A percentile compares a stretch with the other conserved stretches of the same genome.
phyloP scores from a whole-genome alignment of 768 basidiomycete species.

The Rossbeevera mucosa region DNA sequence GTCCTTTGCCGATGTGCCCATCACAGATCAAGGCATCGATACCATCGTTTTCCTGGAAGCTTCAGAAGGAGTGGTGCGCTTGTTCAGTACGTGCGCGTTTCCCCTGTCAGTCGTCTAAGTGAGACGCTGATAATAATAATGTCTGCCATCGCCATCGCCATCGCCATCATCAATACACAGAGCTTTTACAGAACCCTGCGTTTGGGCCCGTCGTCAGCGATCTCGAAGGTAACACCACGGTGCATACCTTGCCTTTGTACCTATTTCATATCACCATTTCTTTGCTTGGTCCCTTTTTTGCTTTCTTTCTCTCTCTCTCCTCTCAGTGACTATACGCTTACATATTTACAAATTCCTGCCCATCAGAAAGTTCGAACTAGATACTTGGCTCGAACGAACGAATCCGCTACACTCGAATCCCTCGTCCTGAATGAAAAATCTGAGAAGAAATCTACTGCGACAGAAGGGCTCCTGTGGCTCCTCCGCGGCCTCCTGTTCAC shows the following conservation, averaged over 20 bases:
- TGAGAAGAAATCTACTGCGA: slow-evolving; percentile 85
- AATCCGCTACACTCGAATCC: slow-evolving; percentile 76
- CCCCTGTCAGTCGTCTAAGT: not conserved
- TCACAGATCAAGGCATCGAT: slow-evolving; percentile 84
- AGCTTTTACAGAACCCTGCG: slow-evolving; percentile 39
- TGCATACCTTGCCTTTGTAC: slow-evolving; percentile 35
- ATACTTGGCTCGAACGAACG: slow-evolving; percentile 58
- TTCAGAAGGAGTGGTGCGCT: slow-evolving; percentile 76
- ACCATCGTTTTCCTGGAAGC: slow-evolving; percentile 87
- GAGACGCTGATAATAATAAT: not conserved
- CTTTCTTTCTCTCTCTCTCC: not conserved
- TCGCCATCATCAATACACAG: slow-evolving; percentile 7
- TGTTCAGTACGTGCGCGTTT: slow-evolving; percentile 66
- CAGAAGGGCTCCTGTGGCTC: slow-evolving; percentile 92
- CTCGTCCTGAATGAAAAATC: slow-evolving; percentile 80
- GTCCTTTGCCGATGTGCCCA: slow-evolving; percentile 92
- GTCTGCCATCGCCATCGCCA: not conserved
- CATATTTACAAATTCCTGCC: not conserved
- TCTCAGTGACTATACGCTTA: not conserved
- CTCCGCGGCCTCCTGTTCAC: slow-evolving; percentile 91
- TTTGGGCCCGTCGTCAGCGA: slow-evolving; percentile 83
- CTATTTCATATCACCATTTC: not conserved
- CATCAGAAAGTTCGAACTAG: slow-evolving; percentile 84
- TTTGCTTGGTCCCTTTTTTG: not conserved
- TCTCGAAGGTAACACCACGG: slow-evolving; percentile 86